Base-by-base conservation (phyloP, 2,329 filamentous ascomycete genomes). In the Keithomyces neogunnii region DNA sequence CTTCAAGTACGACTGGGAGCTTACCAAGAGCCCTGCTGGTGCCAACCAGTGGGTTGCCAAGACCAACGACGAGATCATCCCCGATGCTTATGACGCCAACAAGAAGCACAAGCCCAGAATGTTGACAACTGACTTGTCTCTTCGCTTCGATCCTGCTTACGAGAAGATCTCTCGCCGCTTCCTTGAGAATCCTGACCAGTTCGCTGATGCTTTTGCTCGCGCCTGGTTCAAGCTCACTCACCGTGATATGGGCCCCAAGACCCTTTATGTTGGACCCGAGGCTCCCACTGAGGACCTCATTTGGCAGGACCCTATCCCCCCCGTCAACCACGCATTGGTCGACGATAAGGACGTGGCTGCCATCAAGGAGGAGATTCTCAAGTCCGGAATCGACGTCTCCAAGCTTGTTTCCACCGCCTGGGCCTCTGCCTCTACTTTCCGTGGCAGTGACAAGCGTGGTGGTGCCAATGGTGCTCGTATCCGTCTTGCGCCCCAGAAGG, bases 141-240 rank as follows among this genome's bases (percentile, higher is more conserved):
- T 91, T 51, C 84, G 86, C 58, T 79, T 80, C 64, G 87, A 90
- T 63, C 82, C 84, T 2, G 73, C 59, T 6, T 91, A 88, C 71
- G 83, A 86, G 72, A 89, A 89, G 79, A 87, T 91, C 64, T 79
- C 84, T 19, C 80, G 82, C 49, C 78, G 76, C 60, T 90, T 82
- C 78, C 72, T 85, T 45, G 79, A 82, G 58, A 71, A 90, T 69
- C 84, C 84, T 2, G 76, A 86, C 45, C 70, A 88, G 73, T 76
- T 90, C 39, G 76, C 75, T 50, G 81, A 89, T 54, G 82, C 78
- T 7, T 91, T 90, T 62, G 74, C 78, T 28, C 80, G 81, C 47
- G 87, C 87, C 11, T 91, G 87, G 87, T 91, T 88, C 80, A 90
- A 91, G 80, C 78, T 91, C 42, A 75, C 86, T 35, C 87, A 91